Percentiles rank a stretch among this genome's conserved stretches.
Evolutionary conservation across 2,329 filamentous ascomycete genomes (phyloP).

Genomic region (Xylariaceae sp.): DNA sequence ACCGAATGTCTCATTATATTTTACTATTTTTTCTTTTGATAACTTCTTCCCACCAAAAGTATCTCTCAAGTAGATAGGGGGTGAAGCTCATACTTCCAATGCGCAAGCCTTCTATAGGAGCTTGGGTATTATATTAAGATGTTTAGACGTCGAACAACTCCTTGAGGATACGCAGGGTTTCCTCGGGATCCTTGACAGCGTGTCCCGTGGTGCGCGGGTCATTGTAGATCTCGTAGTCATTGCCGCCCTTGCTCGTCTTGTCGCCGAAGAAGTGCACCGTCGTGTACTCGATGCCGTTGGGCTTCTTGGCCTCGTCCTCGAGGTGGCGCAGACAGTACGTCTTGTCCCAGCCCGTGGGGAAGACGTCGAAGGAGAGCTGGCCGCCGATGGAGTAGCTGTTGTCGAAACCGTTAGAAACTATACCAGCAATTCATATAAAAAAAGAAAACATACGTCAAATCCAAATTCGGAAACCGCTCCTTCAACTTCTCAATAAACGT

Average conservation of each 20-base stretch:
- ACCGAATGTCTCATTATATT: background rate
- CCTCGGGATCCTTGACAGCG: slow-evolving; percentile 71
- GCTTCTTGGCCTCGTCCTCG: slow-evolving; percentile 68
- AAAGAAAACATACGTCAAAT: slow-evolving; percentile 81
- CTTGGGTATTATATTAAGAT: background rate
- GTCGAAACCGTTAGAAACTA: background rate
- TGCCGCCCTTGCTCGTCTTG: slow-evolving; percentile 86
- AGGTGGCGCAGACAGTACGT: slow-evolving; percentile 90
- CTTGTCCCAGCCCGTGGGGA: slow-evolving; percentile 97
- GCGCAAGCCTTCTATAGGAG: too few relatives aligned
- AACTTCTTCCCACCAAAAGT: background rate
- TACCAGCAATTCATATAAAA: background rate
- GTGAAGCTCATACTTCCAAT: too few relatives aligned
- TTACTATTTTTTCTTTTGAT: background rate
- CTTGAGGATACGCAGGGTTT: slow-evolving; percentile 75
- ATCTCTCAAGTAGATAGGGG: background rate
- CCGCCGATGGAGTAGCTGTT: slow-evolving; percentile 85
- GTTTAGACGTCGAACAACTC: slow-evolving; percentile 66
- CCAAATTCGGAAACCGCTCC: slow-evolving; percentile 76
- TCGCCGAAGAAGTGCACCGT: slow-evolving; percentile 98
- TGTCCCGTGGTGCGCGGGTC: slow-evolving; percentile 82
- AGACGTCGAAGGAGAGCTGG: slow-evolving; percentile 97
- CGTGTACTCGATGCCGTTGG: slow-evolving; percentile 69
- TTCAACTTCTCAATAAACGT: slow-evolving; percentile 71
- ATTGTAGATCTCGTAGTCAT: slow-evolving; percentile 90